Evolutionary conservation across 1,139 yeast genomes (phyloP).

Genomic region (Pichia sp.): DNA sequence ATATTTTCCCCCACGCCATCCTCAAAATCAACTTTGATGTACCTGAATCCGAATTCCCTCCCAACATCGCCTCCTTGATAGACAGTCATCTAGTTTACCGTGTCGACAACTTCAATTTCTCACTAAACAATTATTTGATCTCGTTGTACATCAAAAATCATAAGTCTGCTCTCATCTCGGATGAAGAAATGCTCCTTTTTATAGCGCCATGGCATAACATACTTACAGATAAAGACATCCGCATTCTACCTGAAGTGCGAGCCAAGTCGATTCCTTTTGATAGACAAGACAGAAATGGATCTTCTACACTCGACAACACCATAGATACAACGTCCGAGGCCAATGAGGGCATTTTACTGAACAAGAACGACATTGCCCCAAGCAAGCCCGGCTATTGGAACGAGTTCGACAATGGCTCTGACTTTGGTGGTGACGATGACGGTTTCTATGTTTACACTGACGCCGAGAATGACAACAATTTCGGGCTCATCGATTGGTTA

Average conservation of each 20-base stretch:
- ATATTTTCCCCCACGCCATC: conserved; percentile 44
- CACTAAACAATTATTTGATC: conserved; percentile 33
- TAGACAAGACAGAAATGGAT: background rate
- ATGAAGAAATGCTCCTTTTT: conserved; percentile 25
- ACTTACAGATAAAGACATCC: conserved; percentile 34
- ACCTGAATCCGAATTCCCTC: conserved; percentile 32
- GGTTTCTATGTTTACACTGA: conserved; percentile 42
- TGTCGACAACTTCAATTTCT: conserved; percentile 34
- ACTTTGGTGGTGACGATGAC: conserved; percentile 26
- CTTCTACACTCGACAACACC: background rate
- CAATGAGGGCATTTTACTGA: conserved; percentile 29
- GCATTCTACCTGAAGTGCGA: conserved; percentile 32
- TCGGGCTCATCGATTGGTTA: conserved; percentile 10
- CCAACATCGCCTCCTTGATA: conserved; percentile 33
- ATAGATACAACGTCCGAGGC: background rate
- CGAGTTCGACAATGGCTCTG: conserved; percentile 61
- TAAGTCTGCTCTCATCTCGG: conserved; percentile 17
- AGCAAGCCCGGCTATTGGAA: conserved; percentile 59
- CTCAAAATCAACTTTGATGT: conserved; percentile 45
- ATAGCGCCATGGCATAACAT: conserved; percentile 35
- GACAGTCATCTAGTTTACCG: conserved; percentile 35
- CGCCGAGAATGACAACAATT: conserved; percentile 37
- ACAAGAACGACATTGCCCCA: conserved; percentile 33
- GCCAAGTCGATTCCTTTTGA: conserved; percentile 10
- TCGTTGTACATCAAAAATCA: conserved; percentile 26